Conservation (phyloP, 2,329 filamentous ascomycete genomes). For the Penicillium thymicola region DNA sequence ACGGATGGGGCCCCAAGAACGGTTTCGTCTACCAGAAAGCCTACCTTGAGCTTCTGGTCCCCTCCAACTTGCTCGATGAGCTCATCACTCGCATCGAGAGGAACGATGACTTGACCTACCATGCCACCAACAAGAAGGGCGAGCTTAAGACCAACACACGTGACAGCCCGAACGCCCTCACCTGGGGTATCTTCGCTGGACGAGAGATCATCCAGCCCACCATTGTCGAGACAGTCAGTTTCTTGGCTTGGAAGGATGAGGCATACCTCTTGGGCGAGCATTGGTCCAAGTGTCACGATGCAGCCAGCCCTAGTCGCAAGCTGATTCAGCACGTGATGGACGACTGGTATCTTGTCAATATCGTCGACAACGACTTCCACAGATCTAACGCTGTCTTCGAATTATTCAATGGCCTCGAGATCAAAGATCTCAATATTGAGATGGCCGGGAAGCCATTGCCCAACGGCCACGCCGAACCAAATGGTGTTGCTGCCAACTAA, state of each 20-base stretch:
- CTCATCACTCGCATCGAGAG: conserved; percentile 73
- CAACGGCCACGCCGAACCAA: conserved; percentile 19
- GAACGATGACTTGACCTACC: conserved; percentile 84
- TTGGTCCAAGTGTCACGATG: conserved; percentile 88
- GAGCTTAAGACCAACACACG: conserved; percentile 80
- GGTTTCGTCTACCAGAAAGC: conserved; percentile 99
- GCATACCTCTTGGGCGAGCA: conserved; percentile 89
- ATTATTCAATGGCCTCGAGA: conserved; percentile 70
- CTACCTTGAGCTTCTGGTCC: conserved; percentile 87
- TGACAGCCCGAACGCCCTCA: conserved; percentile 90
- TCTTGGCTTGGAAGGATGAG: conserved; percentile 98
- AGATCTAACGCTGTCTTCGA: conserved; percentile 76
- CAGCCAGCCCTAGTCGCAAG: conserved; percentile 70
- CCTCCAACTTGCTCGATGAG: conserved; percentile 73
- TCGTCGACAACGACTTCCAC: conserved; percentile 98
- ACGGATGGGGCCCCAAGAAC: conserved; percentile 92
- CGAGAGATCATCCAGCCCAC: conserved; percentile 99
- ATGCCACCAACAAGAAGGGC: conserved; percentile 82
- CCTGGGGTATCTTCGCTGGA: conserved; percentile 97
- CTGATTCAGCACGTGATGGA: conserved; percentile 82
- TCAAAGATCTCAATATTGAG: conserved; percentile 38
- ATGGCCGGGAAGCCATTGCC: conserved; percentile 23
- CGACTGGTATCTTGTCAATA: conserved; percentile 91
- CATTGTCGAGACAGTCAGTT: conserved; percentile 97
- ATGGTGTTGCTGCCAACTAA: conserved; percentile 26